Conservation (phyloP, 2,329 filamentous ascomycete species). For the Paradendryphiella salina region DNA sequence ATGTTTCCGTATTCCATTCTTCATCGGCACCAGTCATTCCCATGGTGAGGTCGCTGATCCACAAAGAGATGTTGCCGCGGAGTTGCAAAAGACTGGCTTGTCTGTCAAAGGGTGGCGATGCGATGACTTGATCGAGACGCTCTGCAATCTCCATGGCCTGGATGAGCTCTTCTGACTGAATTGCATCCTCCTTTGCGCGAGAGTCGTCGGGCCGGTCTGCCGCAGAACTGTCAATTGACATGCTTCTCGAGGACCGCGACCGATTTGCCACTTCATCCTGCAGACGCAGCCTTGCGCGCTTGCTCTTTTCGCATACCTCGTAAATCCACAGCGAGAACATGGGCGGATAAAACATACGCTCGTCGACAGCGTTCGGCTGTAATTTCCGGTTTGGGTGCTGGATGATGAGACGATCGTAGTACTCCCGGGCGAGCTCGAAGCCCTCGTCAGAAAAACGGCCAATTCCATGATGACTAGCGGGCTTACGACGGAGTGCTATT, state of each 20-base stretch:
- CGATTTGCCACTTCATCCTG: conserved; percentile 4
- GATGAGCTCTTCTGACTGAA: conserved; percentile 58
- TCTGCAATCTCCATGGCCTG: conserved; percentile 65
- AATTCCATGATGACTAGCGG: not conserved
- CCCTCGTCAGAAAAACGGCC: conserved; percentile 47
- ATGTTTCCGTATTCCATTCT: conserved; percentile 19
- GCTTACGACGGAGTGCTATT: conserved; percentile 67
- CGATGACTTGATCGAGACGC: conserved; percentile 72
- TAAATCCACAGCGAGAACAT: conserved; percentile 83
- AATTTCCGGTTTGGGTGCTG: conserved; percentile 69
- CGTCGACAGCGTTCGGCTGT: conserved; percentile 63
- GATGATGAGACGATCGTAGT: conserved; percentile 77
- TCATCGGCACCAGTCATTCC: conserved; percentile 22
- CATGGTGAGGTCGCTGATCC: conserved; percentile 69
- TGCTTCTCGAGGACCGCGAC: conserved; percentile 16
- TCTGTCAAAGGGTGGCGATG: conserved; percentile 70
- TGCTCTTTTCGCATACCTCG: conserved; percentile 64
- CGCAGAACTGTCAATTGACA: conserved; percentile 16
- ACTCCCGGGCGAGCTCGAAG: conserved; percentile 63
- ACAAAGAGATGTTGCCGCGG: conserved; percentile 73
- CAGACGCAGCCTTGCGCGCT: conserved; percentile 48
- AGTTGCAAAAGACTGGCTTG: conserved; percentile 69
- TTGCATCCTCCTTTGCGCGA: conserved; percentile 29
- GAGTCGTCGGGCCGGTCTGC: conserved; percentile 10
- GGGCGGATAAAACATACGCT: conserved; percentile 78